Base-by-base conservation (phyloP, 768 basidiomycete genomes). In the Phlebiopsis gigantea region DNA sequence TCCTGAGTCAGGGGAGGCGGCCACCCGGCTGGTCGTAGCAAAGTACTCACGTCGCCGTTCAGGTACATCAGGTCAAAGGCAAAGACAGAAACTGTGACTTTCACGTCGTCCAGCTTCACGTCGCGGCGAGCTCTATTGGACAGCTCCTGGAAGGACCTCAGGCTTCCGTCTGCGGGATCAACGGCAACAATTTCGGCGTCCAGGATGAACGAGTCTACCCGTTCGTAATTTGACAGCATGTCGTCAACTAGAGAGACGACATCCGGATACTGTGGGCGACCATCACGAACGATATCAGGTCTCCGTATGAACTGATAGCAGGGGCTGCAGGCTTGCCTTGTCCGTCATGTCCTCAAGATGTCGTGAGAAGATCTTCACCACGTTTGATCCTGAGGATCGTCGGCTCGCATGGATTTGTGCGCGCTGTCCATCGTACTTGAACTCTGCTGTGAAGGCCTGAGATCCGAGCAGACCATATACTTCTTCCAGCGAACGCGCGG, bases 291-390 rank as follows among this genome's bases (percentile, higher is more conserved):
- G 41, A 21, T 55, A 56, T 47, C 57, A 58, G 39, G 43, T 39
- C 48, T 17, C 15, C 29, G 43, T 17, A 54, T 46, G 19, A 39
- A 30, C 45, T 52, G 49, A 34, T 8, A 47, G 45, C 6, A 58
- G 7, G 43, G 42, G 22, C 46, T 47, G 26, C 39, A 49, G 34
- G 48, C 66, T 60, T 66, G 82, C 88, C 77, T 96, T 94, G 58
- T 83, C 82, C 1, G 91, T 93, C 93, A 94, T 94, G 64, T 93
- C 85, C 72, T 95, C 92, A 29, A 96, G 74, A 74, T 93, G 91
- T 54, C 93, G 84, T 57, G 89, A 91, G 73, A 96, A 96, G 48
- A 95, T 76, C 52, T 82, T 80, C 42, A 91, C 78, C 9, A 61
- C 64, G 28, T 65, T 53, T 10, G 66, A 62, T 29, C 66, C 73